Evolutionary conservation across 2,329 filamentous ascomycete genomes (phyloP).

Genomic region (Septoria petroselini): DNA sequence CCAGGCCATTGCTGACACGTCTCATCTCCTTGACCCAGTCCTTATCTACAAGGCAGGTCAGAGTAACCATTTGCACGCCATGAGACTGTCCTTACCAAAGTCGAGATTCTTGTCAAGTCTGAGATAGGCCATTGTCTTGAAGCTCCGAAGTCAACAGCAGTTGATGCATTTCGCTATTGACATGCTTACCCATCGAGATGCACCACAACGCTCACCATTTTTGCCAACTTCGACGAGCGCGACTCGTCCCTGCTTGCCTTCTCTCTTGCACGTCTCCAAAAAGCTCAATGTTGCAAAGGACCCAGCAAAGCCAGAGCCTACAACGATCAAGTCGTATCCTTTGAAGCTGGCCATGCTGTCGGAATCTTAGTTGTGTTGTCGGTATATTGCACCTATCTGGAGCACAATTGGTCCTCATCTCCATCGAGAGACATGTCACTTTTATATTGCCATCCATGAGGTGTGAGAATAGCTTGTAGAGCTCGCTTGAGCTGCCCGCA

Average conservation of each 20-base stretch:
- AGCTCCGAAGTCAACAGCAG: background rate
- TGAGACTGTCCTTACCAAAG: slow-evolving; percentile 27
- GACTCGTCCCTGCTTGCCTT: slow-evolving; percentile 39
- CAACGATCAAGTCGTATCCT: slow-evolving; percentile 42
- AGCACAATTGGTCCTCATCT: background rate
- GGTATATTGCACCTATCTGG: background rate
- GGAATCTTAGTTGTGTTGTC: background rate
- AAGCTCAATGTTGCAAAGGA: slow-evolving; percentile 43
- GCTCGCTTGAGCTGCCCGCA: slow-evolving; percentile 15
- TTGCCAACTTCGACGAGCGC: slow-evolving; percentile 43
- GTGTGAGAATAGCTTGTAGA: background rate
- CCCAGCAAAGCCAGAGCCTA: slow-evolving; percentile 44
- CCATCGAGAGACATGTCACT: background rate
- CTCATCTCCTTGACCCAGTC: slow-evolving; percentile 40
- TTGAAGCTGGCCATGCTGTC: slow-evolving; percentile 31
- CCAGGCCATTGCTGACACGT: slow-evolving; percentile 40
- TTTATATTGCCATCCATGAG: slow-evolving; percentile 4
- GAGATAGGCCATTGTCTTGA: slow-evolving; percentile 42
- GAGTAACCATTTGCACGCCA: background rate
- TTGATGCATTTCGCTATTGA: background rate
- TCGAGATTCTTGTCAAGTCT: slow-evolving; percentile 41
- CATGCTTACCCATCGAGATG: slow-evolving; percentile 38
- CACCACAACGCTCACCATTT: slow-evolving; percentile 42
- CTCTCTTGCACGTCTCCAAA: slow-evolving; percentile 40
- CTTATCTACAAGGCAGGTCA: slow-evolving; percentile 26